Base-by-base conservation (phyloP, 768 basidiomycete genomes). In the Russula olivacea region DNA sequence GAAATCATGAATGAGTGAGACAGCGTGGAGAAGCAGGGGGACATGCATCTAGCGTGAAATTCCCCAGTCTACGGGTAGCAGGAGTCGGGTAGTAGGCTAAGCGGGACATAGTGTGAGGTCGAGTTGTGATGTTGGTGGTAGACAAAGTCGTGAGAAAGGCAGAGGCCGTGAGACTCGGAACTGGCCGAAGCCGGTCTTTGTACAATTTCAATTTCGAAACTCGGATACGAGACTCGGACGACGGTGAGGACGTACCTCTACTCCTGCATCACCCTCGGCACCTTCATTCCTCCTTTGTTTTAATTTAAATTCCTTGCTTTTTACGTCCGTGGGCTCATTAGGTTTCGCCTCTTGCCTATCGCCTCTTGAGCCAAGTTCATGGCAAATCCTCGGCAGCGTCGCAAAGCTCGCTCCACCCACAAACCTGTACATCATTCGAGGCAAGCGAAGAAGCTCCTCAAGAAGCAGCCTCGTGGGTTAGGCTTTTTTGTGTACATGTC, bases 301-400 rank as follows among this genome's bases (percentile, higher is more conserved):
- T 52, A 23, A n/a, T 23, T 48, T 38, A 17, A 7, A 34, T 25
- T 45, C 19, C 3, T 32, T 50, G 47, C 32, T 38, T 41, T 41
- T 57, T 59, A 54, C 60, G 60, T 62, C 63, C 60, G 53, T 55
- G 59, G 11, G 38, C 8, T 53, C 47, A 56, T 60, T 55, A 55
- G 51, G 23, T 61, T 58, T 40, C 32, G 17, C 32, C 23, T 17
- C 12, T 34, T 15, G 12, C n/a, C 61, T 30, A 28, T 43, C n/a
- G 54, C 45, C n/a, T 54, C 43, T 55, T 30, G 38, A 66, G 23
- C 53, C 47, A 43, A 64, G 40, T 45, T 62, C 23, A 97, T 98
- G 95, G 93, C 87, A 59, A 98, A 97, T 74, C 95, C 95, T 68
- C 85, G 95, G 60, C 96, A 98, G 75, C 83, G 94, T 64, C 83